Percentiles rank a stretch among this genome's conserved stretches.
Conservation (phyloP, 2,329 filamentous ascomycete species). For the Aspergillus sergii region DNA sequence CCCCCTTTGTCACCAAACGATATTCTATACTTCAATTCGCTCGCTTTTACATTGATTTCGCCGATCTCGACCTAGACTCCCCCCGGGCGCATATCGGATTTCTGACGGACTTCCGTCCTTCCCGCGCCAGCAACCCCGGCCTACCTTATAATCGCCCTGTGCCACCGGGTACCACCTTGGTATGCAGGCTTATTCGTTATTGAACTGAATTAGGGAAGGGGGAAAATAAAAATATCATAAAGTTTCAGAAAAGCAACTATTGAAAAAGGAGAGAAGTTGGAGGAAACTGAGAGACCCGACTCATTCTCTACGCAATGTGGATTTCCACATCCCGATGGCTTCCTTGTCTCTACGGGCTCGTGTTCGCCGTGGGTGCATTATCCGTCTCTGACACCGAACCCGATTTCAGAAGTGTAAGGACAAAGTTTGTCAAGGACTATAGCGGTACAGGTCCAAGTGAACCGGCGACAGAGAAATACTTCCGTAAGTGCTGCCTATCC, state of each 20-base stretch:
- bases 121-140: background rate
- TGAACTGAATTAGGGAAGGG: background rate
- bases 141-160: background rate
- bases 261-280: background rate
- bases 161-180: background rate
- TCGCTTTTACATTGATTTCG: background rate
- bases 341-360: conserved; percentile 23
- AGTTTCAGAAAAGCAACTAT: background rate
- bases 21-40: background rate
- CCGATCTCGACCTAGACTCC: background rate
- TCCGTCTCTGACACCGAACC: conserved; percentile 39
- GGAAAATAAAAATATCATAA: background rate
- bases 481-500: conserved; percentile 42
- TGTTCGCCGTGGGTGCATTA: conserved; percentile 16
- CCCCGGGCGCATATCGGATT: background rate
- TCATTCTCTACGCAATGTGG: conserved; percentile 23
- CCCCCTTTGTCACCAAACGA: background rate
- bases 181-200: background rate
- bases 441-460: conserved; percentile 39
- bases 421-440: conserved; percentile 42
- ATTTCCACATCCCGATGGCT: conserved; percentile 16
- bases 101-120: background rate
- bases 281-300: background rate
- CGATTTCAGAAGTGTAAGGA: conserved; percentile 48
- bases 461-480: conserved; percentile 48